phyloP scores from a whole-genome alignment of 495 filamentous ascomycete genomes.

The Aspergillus indologenus region DNA sequence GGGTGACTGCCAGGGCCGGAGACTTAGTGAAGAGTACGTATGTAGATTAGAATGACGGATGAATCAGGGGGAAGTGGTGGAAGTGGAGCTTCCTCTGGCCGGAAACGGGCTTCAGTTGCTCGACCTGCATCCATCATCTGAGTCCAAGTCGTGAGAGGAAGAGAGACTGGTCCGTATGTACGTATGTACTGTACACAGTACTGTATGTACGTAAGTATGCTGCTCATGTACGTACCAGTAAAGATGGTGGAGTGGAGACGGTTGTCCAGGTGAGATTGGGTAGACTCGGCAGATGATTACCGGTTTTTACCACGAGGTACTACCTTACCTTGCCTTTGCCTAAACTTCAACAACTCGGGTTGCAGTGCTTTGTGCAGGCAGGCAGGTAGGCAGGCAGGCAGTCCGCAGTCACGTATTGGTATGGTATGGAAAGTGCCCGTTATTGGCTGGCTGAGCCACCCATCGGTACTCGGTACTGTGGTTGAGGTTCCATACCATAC shows the following conservation, averaged over 20 bases:
- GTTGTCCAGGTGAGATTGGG: not conserved
- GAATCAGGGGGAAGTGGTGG: slow-evolving; percentile 24
- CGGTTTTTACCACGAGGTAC: slow-evolving; percentile 16
- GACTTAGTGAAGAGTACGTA: not conserved
- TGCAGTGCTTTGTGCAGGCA: too few species aligned
- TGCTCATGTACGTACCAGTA: slow-evolving; percentile 11
- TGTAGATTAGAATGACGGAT: not conserved
- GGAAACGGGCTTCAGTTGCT: slow-evolving; percentile 16
- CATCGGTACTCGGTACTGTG: slow-evolving; percentile 6
- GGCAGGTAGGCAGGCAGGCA: too few species aligned
- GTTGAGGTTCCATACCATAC: too few species aligned
- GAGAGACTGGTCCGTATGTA: too few species aligned
- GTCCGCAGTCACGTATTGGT: slow-evolving; percentile 9
- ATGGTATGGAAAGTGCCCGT: slow-evolving; percentile 6
- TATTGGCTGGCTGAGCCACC: slow-evolving; percentile 3
- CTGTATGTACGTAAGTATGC: not conserved
- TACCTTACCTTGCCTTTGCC: not conserved
- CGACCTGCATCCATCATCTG: slow-evolving; percentile 16
- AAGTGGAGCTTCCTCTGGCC: slow-evolving; percentile 16
- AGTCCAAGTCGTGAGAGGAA: too few species aligned
- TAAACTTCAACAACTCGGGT: too few species aligned
- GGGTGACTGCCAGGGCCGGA: slow-evolving; percentile 6
- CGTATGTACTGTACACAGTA: too few species aligned
- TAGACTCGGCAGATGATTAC: slow-evolving; percentile 1
- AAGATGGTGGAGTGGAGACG: not conserved